Evolutionary conservation across 2,329 filamentous ascomycete genomes (phyloP).

Genomic region (Fusarium graminum): DNA sequence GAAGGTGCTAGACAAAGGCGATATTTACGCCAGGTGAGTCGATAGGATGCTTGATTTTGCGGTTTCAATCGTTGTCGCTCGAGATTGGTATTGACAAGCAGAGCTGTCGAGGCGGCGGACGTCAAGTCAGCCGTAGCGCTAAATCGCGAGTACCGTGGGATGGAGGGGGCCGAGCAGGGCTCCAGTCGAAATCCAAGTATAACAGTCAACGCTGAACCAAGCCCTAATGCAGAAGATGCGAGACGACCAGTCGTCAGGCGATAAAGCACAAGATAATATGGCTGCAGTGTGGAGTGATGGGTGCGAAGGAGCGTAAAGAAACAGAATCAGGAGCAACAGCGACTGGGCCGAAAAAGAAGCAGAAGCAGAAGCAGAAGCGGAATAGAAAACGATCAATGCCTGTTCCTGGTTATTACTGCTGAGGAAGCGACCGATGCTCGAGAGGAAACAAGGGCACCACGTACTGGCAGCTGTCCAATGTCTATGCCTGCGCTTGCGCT

Average conservation of each 20-base stretch:
- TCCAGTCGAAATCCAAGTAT: conserved; percentile 45
- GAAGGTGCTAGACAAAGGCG: conserved; percentile 18
- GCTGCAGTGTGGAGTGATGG: conserved; percentile 38
- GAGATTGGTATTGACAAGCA: conserved; percentile 27
- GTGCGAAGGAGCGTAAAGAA: conserved; percentile 50
- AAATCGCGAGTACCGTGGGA: conserved; percentile 32
- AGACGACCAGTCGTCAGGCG: conserved; percentile 52
- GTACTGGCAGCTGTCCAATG: conserved; percentile 18
- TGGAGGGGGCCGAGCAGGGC: conserved; percentile 32
- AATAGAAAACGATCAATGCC: conserved; percentile 45
- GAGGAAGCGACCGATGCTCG: conserved; percentile 34
- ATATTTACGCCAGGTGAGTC: conserved; percentile 31
- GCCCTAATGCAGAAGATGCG: conserved; percentile 49
- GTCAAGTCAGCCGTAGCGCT: conserved; percentile 49
- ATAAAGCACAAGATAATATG: conserved; percentile 38
- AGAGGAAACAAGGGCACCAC: conserved; percentile 39
- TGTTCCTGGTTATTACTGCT: conserved; percentile 12
- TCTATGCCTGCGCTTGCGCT: conserved; percentile 37
- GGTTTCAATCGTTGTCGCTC: conserved; percentile 25
- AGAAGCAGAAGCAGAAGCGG: conserved; percentile 37
- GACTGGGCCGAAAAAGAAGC: conserved; percentile 20
- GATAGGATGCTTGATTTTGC: conserved; percentile 25
- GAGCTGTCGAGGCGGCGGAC: conserved; percentile 39
- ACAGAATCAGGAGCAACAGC: conserved; percentile 37
- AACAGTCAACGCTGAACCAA: conserved; percentile 44